These are phyloP conservation scores for Agaricus sinodeliciosus DNA, from an alignment of 768 basidiomycete species.

Conservation along the genomic window DNA sequence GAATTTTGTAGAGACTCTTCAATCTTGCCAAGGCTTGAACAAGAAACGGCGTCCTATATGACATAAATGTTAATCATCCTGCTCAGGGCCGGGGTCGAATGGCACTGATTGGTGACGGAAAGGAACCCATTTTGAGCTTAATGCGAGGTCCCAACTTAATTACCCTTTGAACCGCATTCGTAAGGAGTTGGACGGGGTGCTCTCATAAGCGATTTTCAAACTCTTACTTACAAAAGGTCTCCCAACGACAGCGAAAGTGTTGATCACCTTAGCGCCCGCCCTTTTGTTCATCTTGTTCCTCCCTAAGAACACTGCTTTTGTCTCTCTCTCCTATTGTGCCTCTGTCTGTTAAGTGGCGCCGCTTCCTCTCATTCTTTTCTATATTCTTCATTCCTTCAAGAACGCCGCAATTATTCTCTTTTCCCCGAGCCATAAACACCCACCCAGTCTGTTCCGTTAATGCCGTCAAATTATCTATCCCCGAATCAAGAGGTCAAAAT, in stretches of 20 bases:
- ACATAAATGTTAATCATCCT: too few relatives aligned
- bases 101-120: not conserved
- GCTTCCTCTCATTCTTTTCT: not conserved
- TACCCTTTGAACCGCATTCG: not conserved
- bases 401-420: not conserved
- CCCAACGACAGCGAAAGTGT: not conserved
- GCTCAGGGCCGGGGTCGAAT: too few relatives aligned
- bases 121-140: not conserved
- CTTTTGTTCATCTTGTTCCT: slow-evolving; percentile 2
- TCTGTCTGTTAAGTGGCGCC: not conserved
- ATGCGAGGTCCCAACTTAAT: not conserved
- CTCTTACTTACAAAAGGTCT: not conserved
- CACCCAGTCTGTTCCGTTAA: not conserved
- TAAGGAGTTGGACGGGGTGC: not conserved
- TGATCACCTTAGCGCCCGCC: slow-evolving; percentile 3
- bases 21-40: too few relatives aligned
- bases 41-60: too few relatives aligned
- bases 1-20: too few relatives aligned
- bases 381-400: not conserved
- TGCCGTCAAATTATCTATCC: slow-evolving; percentile 3
- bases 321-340: not conserved
- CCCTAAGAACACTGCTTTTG: not conserved
- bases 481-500: slow-evolving; percentile 1
- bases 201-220: not conserved
- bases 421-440: not conserved